Evolutionary conservation across 352 stramenopile genomes (phyloP), one percentile per base, ranked within the genome.

Genomic region (Peronospora farinosa): DNA sequence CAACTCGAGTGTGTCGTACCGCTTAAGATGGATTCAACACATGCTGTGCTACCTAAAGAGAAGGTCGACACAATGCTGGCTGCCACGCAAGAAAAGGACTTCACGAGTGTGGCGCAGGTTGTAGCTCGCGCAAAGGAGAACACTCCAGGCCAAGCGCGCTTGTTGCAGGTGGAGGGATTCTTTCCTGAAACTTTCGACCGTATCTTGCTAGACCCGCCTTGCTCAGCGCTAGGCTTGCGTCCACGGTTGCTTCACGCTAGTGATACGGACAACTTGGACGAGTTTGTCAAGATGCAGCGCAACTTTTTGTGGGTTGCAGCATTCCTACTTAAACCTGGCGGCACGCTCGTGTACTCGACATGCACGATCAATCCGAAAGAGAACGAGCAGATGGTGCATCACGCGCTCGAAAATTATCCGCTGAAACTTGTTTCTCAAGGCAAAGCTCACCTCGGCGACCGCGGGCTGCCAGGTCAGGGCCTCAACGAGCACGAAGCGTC

Each of bases 321-420:
- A 1, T 78, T 76, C 32, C 43, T 98, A 47, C 73, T 98, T 6
- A 97, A 97, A 55, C 66, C 69, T 36, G 89, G 90, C 31, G 95
- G 92, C 3, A 87, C 69, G 28, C 79, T 98, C 46, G 92, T 96
- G 28, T 98, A 97, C 63, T 96, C 83, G 25, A 98, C 94, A 12
- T 98, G 94, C 49, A 98, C 92, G 0, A 95, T 97, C 44, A 95
- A 97, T 57, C 72, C 84, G 2, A 66, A 72, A 30, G 92, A 97
- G 60, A 97, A 97, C 53, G 91, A 98, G 59, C 64, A 81, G 40
- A 96, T 97, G 74, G 89, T 97, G 23, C 62, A 61, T 1, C 83
- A 96, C 58, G 88, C 94, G 23, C 67, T 98, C 6, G 60, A 88
- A 39, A 76, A 88, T 11, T 96, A 95, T 58, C 77, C 84, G 6